phyloP scores from a whole-genome alignment of 148 eudicot species.

The Nyssa sinensis region DNA sequence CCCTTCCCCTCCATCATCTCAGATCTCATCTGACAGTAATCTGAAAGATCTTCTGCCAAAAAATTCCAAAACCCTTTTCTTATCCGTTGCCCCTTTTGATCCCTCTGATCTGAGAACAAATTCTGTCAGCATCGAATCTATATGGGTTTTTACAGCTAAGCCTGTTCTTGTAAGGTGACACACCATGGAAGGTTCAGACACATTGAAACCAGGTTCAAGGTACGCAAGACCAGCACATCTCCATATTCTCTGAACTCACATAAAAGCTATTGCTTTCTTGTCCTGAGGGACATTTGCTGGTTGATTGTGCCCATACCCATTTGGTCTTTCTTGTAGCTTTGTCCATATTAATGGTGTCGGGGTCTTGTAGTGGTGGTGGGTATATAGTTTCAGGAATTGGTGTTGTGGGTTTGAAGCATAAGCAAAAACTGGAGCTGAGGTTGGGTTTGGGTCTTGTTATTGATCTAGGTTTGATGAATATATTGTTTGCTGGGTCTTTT shows the following conservation, averaged over 20 bases:
- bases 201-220: constrained; percentile 71
- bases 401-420: constrained; percentile 37
- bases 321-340: constrained; percentile 16
- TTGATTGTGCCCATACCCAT: constrained; percentile 62
- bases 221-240: constrained; percentile 33
- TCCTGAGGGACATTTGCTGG: constrained; percentile 27
- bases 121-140: constrained; percentile 53
- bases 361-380: constrained; percentile 35
- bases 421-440: constrained; percentile 36
- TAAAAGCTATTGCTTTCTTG: constrained; percentile 41
- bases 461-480: constrained; percentile 22
- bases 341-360: constrained; percentile 58
- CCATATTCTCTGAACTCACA: constrained; percentile 63
- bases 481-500: constrained; percentile 42
- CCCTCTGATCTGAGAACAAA: constrained; percentile 50
- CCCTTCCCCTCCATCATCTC: constrained; percentile 21
- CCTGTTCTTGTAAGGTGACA: constrained; percentile 47
- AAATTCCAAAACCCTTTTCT: constrained; percentile 38
- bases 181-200: constrained; percentile 36
- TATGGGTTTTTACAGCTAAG: constrained; percentile 72
- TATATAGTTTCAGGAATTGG: constrained; percentile 33
- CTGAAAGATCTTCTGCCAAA: constrained; percentile 35
- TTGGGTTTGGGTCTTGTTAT: constrained; percentile 12
- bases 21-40: constrained; percentile 41
- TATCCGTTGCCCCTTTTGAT: constrained; percentile 37